A percentile compares a stretch with the other conserved stretches of the same genome.
Evolutionary conservation across 768 basidiomycete genomes (phyloP).

Genomic region (Calocybe indica): DNA sequence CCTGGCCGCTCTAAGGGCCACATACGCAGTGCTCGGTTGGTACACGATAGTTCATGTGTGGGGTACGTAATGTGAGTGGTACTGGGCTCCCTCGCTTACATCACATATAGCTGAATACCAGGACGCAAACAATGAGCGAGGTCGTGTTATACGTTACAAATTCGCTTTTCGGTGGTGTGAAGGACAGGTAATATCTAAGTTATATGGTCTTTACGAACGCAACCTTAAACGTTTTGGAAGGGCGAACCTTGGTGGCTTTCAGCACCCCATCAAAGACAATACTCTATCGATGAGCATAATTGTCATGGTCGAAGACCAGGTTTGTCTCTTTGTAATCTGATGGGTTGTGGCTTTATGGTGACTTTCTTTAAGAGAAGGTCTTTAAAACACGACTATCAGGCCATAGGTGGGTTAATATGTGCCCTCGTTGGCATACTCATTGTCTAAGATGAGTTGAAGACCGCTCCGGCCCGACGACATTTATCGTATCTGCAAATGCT

Average conservation of each 20-base stretch:
- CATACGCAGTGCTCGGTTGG: slow-evolving; percentile 55
- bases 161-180: slow-evolving; percentile 85
- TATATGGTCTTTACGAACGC: neutral
- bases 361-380: too few species aligned
- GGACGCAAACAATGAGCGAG: slow-evolving; percentile 35
- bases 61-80: slow-evolving; percentile 37
- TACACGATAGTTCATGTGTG: slow-evolving; percentile 69
- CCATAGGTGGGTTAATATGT: too few species aligned
- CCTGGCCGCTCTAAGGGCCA: slow-evolving; percentile 39
- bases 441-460: neutral
- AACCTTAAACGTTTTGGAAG: slow-evolving; percentile 13
- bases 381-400: too few species aligned
- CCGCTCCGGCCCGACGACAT: slow-evolving; percentile 4
- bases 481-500: slow-evolving; percentile 33
- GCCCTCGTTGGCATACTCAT: too few species aligned
- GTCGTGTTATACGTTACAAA: slow-evolving; percentile 69
- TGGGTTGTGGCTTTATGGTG: too few species aligned
- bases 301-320: neutral
- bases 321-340: neutral
- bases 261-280: too few species aligned
- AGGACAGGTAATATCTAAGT: slow-evolving; percentile 39
- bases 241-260: slow-evolving; percentile 43
- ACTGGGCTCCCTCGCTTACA: neutral
- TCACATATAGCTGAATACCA: slow-evolving; percentile 55
- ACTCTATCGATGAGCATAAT: too few species aligned